Evolutionary conservation across 1,284 basidiomycete genomes (phyloP).

Genomic region (Sanghuangporus weigelae): DNA sequence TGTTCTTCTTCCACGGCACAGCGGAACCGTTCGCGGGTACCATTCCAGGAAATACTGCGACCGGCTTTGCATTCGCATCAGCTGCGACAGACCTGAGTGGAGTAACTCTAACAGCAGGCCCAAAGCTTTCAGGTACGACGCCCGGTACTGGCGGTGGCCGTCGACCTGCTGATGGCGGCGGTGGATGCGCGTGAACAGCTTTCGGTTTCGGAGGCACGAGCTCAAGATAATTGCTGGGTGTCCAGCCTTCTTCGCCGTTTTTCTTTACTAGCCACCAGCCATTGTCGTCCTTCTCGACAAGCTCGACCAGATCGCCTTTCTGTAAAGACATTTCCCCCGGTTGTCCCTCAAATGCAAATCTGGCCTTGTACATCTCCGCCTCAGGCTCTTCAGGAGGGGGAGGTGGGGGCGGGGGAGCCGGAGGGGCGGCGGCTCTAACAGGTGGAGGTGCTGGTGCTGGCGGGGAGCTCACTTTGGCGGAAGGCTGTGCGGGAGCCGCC

Average conservation of each 20-base stretch:
- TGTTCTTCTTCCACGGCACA: conserved; percentile 67
- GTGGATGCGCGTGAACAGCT: conserved; percentile 56
- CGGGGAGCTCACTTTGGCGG: conserved; percentile 9
- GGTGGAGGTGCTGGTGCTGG: conserved; percentile 27
- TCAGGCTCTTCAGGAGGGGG: conserved; percentile 56
- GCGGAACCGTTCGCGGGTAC: conserved; percentile 57
- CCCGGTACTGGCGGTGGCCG: conserved; percentile 40
- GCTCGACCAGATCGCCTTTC: conserved; percentile 90
- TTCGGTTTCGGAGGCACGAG: conserved; percentile 60
- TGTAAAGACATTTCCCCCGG: conserved; percentile 86
- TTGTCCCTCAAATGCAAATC: conserved; percentile 87
- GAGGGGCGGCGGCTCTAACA: conserved; percentile 14
- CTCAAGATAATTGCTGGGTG: conserved; percentile 92
- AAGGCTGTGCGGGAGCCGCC: conserved; percentile 21
- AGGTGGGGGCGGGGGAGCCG: conserved; percentile 20
- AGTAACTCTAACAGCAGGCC: conserved; percentile 32
- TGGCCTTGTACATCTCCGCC: conserved; percentile 76
- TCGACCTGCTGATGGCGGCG: conserved; percentile 61
- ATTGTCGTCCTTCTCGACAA: conserved; percentile 91
- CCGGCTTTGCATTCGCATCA: conserved; percentile 57
- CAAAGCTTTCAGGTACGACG: conserved; percentile 27
- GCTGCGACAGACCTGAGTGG: conserved; percentile 43
- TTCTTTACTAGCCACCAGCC: conserved; percentile 98
- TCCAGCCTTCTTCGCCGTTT: conserved; percentile 84
- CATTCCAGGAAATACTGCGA: conserved; percentile 73